These are phyloP conservation scores for Picochlorum sp. DNA, from an alignment of 139 green algal species.

Conservation along the genomic window DNA sequence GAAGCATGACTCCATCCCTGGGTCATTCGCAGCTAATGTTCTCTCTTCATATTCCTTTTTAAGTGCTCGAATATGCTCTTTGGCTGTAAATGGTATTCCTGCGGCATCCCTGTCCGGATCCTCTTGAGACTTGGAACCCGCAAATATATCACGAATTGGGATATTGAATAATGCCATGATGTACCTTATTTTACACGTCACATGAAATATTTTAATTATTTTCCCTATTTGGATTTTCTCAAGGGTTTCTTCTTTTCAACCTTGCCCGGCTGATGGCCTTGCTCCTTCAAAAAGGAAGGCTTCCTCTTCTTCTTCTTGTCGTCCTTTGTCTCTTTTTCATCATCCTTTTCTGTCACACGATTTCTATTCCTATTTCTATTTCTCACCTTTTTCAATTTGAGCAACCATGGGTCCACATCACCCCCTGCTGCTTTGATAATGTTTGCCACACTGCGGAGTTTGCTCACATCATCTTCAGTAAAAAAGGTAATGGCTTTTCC, in stretches of 20 bases:
- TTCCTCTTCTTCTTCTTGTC: constrained; percentile 8
- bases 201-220: no score
- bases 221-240: no score
- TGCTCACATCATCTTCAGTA: constrained; percentile 60
- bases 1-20: constrained; percentile 1
- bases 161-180: no score
- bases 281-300: not conserved
- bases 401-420: constrained; percentile 73
- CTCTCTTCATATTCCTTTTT: constrained; percentile 1
- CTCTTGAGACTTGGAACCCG: no score
- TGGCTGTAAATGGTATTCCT: no score
- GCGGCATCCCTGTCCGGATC: not conserved
- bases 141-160: no score
- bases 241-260: not conserved
- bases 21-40: not conserved
- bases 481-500: constrained; percentile 79
- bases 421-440: constrained; percentile 47
- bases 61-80: not conserved
- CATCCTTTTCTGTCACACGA: not conserved
- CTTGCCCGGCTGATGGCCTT: not conserved
- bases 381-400: constrained; percentile 48
- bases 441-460: constrained; percentile 69
- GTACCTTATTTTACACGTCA: no score
- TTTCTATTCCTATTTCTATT: constrained; percentile 9
- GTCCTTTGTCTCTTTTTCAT: constrained; percentile 5